These are phyloP conservation scores for Eremochloa ophiuroides DNA, from an alignment of 176 grass and related monocot species.

Conservation along the genomic window DNA sequence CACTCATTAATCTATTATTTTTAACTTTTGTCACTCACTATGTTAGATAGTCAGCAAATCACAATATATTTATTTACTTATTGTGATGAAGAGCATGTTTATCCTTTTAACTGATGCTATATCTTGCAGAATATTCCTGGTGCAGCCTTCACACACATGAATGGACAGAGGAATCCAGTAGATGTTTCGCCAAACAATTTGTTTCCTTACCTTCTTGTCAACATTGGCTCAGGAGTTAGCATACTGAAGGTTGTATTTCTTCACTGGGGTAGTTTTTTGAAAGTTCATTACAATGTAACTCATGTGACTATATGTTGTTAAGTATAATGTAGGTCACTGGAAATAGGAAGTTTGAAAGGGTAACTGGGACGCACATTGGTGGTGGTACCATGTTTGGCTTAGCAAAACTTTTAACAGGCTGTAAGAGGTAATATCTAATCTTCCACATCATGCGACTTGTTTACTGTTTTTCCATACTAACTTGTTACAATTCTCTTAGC, in stretches of 20 bases:
- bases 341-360: constrained; percentile 84
- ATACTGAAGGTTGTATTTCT: constrained; percentile 84
- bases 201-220: constrained; percentile 96
- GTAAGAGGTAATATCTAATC: constrained; percentile 53
- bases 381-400: constrained; percentile 94
- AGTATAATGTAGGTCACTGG: constrained; percentile 73
- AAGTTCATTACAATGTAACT: constrained; percentile 25
- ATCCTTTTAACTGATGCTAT: constrained; percentile 22
- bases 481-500: constrained; percentile 52
- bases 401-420: constrained; percentile 97
- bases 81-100: neutral
- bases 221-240: constrained; percentile 90
- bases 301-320: constrained; percentile 36
- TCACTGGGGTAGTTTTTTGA: constrained; percentile 1
- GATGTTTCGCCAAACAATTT: constrained; percentile 70
- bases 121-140: constrained; percentile 71
- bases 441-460: neutral
- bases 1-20: neutral
- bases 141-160: constrained; percentile 83
- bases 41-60: neutral
- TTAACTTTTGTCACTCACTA: neutral
- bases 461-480: constrained; percentile 36
- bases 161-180: constrained; percentile 59
- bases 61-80: constrained; percentile 3
- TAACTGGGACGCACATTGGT: constrained; percentile 94